Evolutionary conservation across 202 grass and related monocot species (phyloP), one percentile per base, ranked within the genome.

Genomic region (Schoenoplectus tabernaemontani): DNA sequence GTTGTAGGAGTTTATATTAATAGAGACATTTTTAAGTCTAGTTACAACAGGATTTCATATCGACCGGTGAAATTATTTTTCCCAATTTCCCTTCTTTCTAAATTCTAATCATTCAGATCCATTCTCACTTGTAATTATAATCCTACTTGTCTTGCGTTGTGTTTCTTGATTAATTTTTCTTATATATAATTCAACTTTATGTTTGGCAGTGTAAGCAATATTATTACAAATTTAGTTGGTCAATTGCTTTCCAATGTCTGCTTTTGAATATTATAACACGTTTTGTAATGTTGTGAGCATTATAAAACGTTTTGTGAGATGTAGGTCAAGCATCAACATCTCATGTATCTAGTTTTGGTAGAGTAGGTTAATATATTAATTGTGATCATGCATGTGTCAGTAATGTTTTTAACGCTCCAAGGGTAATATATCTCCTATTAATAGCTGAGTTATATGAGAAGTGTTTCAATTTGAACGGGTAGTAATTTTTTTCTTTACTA

Each of bases 11-110:
- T 47, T 53, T 16, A 66, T 80, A 80, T 39, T 80, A 80, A 80
- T 80, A 80, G 77, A 80, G 64, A 39, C 22, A 65, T 64, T 60
- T 53, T 80, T 8, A 80, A 80, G 78, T 80, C 17, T 7, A 50
- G 24, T 33, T 64, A 12, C 39, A 47, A 41, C 15, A 80, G 60
- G 59, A 66, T 80, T 79, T 80, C 59, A 50, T 80, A 53, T 50
- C 48, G 13, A 80, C 59, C 2, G 53, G n/a, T 48, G 13, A 76
- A 24, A 56, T 76, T 8, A 7, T 76, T 16, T 20, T 57, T 16
- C 48, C 36, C 1, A 56, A 37, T 75, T 37, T 54, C 47, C 54
- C 7, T 11, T 50, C 22, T 38, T 20, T 32, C 22, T 28, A 30
- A 71, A 26, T 32, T 17, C 28, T 20, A 37, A 76, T 56, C 48